phyloP scores from a whole-genome alignment of 306 rosid species.

The Pachyrhizus erosus region DNA sequence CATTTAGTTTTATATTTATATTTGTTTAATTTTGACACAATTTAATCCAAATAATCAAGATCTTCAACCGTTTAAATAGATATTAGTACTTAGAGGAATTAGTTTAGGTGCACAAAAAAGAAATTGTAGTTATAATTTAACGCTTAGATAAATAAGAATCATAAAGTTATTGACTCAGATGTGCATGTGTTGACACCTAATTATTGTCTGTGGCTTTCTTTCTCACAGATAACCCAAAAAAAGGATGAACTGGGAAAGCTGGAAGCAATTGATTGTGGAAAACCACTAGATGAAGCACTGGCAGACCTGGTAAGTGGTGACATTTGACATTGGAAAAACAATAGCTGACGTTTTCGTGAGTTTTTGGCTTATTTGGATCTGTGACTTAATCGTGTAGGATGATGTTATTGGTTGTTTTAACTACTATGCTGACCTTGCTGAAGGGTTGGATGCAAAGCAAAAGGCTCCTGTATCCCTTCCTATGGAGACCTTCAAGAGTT shows the following conservation, averaged over 20 bases:
- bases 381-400: conserved; percentile 53
- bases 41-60: neutral
- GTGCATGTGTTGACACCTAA: conserved; percentile 23
- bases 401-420: conserved; percentile 83
- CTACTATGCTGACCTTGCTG: conserved; percentile 89
- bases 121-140: too few species aligned
- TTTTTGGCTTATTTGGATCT: conserved; percentile 23
- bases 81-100: neutral
- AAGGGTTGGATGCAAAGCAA: conserved; percentile 82
- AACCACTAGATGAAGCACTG: conserved; percentile 81
- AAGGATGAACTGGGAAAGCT: conserved; percentile 67
- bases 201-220: neutral
- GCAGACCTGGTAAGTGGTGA: conserved; percentile 73
- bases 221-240: conserved; percentile 59
- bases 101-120: too few species aligned
- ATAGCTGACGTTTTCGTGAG: neutral
- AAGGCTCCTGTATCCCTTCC: conserved; percentile 75
- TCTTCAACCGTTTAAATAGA: neutral
- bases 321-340: neutral
- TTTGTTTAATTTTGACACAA: neutral
- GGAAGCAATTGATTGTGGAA: conserved; percentile 76
- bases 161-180: conserved; percentile 21
- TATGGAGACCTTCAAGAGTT: conserved; percentile 67
- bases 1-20: neutral
- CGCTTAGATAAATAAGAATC: too few species aligned